Evolutionary conservation across 257 asterid species (phyloP), one percentile per base, ranked within the genome.

Genomic region (Nicotiana sylvestris): DNA sequence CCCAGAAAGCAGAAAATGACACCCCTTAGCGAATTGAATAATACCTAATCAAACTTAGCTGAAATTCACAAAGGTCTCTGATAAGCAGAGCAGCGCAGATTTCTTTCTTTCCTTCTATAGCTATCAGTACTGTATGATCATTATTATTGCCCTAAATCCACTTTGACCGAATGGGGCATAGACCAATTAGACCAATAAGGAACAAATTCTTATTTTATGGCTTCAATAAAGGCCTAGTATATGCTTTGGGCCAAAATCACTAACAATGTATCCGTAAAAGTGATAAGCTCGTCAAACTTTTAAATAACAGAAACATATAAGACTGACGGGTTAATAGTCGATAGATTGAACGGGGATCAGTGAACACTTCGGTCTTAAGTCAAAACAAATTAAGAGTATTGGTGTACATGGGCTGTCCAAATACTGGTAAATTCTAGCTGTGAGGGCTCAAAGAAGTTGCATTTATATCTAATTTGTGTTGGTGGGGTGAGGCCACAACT

Each of bases 1-100:
- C 56, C 32, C 77, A 68, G 77, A 37, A 62, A 69, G 25, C 30
- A 69, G 77, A 69, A 69, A 69, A 69, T 69, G 37, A 3, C 77
- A 69, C 17, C 76, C 33, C 9, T 67, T 16, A 67, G 76, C 29
- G 33, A 33, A 37, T 18, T 69, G 18, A 17, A 37, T 37, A 37
- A 21, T 21, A 21, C 21, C 21, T 21, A 21, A 21, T 21, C 21
- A 69, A 37, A 4, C 30, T 29, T 29, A 29, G 1, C 30, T 29
- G 1, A 29, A 29, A 29, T 29, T 21, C 21, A 21, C 21, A 21
- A 21, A 21, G 21, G 21, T 21, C 21, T 21, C 21, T 21, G 21
- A 21, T 21, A 21, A 21, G 21, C 21, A 21, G 21, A 21, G 21
- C 21, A 21, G 21, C 21, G 21, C 21, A 21, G 21, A 29, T 29